These are phyloP conservation scores for Fusarium nodosum DNA, from an alignment of 2,329 filamentous ascomycete species.

Conservation along the genomic window DNA sequence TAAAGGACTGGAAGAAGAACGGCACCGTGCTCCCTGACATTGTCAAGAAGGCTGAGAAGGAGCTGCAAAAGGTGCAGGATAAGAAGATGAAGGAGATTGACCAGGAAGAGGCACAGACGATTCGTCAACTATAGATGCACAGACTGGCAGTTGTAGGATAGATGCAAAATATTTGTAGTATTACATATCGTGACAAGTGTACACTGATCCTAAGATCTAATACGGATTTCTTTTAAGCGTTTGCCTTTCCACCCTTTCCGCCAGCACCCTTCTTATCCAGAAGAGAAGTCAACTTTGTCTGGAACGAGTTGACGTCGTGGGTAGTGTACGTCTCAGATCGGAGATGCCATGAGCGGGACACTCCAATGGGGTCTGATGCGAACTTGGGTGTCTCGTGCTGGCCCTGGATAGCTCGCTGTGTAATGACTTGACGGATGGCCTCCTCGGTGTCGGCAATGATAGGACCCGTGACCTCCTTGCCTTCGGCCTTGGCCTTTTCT, in stretches of 20 bases:
- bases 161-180: constrained; percentile 46
- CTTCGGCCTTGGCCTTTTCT: constrained; percentile 44
- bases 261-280: constrained; percentile 43
- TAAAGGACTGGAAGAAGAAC: constrained; percentile 64
- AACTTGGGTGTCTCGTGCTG: constrained; percentile 55
- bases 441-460: constrained; percentile 55
- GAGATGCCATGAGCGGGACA: constrained; percentile 56
- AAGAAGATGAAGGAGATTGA: constrained; percentile 67
- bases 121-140: constrained; percentile 56
- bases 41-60: constrained; percentile 62
- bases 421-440: constrained; percentile 52
- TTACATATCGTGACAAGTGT: constrained; percentile 50
- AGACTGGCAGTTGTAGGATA: constrained; percentile 22
- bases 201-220: constrained; percentile 45
- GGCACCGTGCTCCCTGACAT: constrained; percentile 61
- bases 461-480: constrained; percentile 39
- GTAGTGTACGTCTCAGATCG: constrained; percentile 55
- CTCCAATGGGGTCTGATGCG: constrained; percentile 52
- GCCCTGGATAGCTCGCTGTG: constrained; percentile 54
- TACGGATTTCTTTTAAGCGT: constrained; percentile 37
- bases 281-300: constrained; percentile 57
- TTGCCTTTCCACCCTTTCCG: constrained; percentile 45
- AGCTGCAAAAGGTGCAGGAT: constrained; percentile 65
- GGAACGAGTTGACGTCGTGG: constrained; percentile 55
- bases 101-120: constrained; percentile 62